A percentile compares a stretch with the other conserved stretches of the same genome.
These are phyloP conservation scores for Globisporangium rhizosaccharum DNA, from an alignment of 352 stramenopile genomes.

Conservation along the genomic window DNA sequence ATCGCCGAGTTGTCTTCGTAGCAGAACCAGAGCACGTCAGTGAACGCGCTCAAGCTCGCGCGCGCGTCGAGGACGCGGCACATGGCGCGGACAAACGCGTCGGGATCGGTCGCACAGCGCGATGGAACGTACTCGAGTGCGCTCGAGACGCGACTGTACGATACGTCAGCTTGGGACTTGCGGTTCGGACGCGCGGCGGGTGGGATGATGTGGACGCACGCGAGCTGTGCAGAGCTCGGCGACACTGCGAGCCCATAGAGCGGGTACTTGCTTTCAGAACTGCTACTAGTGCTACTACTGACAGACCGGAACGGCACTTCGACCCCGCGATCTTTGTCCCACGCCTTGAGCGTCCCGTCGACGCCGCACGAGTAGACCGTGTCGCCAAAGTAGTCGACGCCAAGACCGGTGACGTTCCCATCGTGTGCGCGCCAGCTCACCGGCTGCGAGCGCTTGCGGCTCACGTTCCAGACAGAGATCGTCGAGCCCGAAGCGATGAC, in stretches of 20 bases:
- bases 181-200: conserved; percentile 73
- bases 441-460: conserved; percentile 32
- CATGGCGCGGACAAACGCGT: conserved; percentile 41
- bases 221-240: conserved; percentile 62
- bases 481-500: conserved; percentile 55
- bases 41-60: conserved; percentile 55
- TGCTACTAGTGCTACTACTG: not conserved
- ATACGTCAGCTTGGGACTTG: conserved; percentile 81
- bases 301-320: conserved; percentile 15
- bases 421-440: conserved; percentile 57
- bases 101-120: conserved; percentile 35
- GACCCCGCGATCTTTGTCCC: conserved; percentile 40
- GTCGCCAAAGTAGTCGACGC: conserved; percentile 57
- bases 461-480: conserved; percentile 70
- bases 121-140: conserved; percentile 68
- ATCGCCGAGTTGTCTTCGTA: conserved; percentile 61
- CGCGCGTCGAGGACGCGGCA: conserved; percentile 49
- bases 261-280: conserved; percentile 36
- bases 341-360: conserved; percentile 60
- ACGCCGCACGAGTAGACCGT: conserved; percentile 54
- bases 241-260: conserved; percentile 71
- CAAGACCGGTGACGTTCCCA: conserved; percentile 61
- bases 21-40: conserved; percentile 75
- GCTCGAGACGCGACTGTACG: conserved; percentile 71
- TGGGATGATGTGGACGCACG: conserved; percentile 63